Percentiles rank a stretch among this genome's conserved stretches.
Conservation (phyloP, 805 yeast genomes). For the Starmerella bombicola region DNA sequence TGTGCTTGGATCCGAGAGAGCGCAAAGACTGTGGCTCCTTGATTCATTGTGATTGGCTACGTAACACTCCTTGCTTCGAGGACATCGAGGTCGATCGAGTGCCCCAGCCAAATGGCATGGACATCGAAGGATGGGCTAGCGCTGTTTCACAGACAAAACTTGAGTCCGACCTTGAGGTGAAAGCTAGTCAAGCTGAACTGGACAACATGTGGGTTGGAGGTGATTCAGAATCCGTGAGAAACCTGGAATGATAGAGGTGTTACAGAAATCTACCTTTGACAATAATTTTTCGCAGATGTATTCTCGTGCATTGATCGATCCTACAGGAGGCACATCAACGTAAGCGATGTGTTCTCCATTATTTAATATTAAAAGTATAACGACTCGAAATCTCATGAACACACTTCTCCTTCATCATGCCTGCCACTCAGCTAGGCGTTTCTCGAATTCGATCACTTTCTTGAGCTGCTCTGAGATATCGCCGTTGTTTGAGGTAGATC, state of each 20-base stretch:
- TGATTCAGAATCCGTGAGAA: slow-evolving; percentile 4
- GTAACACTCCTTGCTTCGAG: slow-evolving; percentile 73
- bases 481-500: neutral
- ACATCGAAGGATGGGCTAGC: slow-evolving; percentile 79
- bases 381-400: too few species aligned
- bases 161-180: neutral
- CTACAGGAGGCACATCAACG: too few species aligned
- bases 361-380: too few species aligned
- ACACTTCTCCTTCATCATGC: too few species aligned
- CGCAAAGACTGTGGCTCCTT: slow-evolving; percentile 96
- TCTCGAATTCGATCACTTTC: slow-evolving; percentile 2
- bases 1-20: slow-evolving; percentile 58
- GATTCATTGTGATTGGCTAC: slow-evolving; percentile 49
- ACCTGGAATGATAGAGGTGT: too few species aligned
- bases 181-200: slow-evolving; percentile 5
- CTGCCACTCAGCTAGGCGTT: too few species aligned
- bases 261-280: too few species aligned
- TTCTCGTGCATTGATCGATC: too few species aligned
- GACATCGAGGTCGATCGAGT: slow-evolving; percentile 58
- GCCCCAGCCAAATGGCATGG: slow-evolving; percentile 69
- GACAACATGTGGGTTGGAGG: slow-evolving; percentile 11
- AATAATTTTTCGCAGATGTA: too few species aligned
- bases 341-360: too few species aligned
- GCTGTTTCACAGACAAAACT: slow-evolving; percentile 34
- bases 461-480: slow-evolving; percentile 8